Base-by-base conservation (phyloP, 345 rosid genomes). In the Dimocarpus longan region DNA sequence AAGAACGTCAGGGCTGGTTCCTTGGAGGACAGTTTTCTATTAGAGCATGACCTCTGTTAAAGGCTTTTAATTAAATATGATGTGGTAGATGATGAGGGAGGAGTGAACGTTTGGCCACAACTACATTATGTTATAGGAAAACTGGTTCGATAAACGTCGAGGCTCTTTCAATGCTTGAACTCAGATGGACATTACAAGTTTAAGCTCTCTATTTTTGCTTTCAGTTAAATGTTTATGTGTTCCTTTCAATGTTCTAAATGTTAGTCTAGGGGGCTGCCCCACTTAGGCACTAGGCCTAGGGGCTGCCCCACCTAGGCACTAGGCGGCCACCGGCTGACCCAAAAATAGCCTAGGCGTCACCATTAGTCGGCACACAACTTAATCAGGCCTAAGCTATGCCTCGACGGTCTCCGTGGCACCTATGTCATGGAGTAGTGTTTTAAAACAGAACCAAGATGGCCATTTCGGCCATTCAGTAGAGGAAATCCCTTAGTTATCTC, bases 51-150 rank as follows among this genome's bases (percentile, higher is more conserved):
- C 40, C 28, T 66, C 19, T 66, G 6, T 21, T 28, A 8, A 21
- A 67, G 52, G 79, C 21, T 54, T 76, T 76, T 11, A 9, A 66
- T 6, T 18, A 37, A 52, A 56, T 64, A 52, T 39, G 64, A 10
- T 32, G 21, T 48, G 19, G 13, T 50, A 8, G 46, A 10, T 44
- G 52, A 48, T 6, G 12, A 32, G 79, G 37, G 18, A 15, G 76
- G 56, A 50, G 7, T 21, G 52, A n/a, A 50, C 64, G 21, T 52
- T 21, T n/a, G 50, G 8, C 37, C n/a, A 39, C 54, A n/a, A 3
- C 40, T 13, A 75, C 6, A 50, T 67, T 67, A 40, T 66, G 67
- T 24, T 2, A 52, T n/a, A 52, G 69, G 65, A 32, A 11, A 11
- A 44, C 5, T 67, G 54, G 50, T 13, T 42, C 37, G 54, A 42